phyloP scores from a whole-genome alignment of 2,329 filamentous ascomycete genomes.

The Ceratocystiopsis brevicomis region DNA sequence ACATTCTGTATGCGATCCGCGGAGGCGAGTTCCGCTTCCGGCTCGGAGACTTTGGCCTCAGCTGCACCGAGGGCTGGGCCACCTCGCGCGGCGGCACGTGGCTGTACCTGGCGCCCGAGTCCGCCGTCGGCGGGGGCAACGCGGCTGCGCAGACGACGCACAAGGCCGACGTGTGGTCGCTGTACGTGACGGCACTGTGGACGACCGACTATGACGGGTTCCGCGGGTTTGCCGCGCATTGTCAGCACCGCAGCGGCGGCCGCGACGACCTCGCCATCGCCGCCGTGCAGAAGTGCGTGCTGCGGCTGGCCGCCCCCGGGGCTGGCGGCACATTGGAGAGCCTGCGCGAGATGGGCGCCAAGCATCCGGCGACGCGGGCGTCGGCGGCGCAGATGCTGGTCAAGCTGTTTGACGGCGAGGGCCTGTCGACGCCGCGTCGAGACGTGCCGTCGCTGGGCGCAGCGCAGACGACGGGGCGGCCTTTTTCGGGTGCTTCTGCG shows the following conservation, averaged over 20 bases:
- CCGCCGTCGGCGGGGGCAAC: background rate
- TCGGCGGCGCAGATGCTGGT: background rate
- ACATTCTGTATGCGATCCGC: background rate
- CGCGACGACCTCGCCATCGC: no score
- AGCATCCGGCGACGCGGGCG: background rate
- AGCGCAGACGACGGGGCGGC: no score
- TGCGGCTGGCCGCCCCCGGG: no score
- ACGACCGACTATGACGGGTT: background rate
- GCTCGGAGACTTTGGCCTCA: slow-evolving; percentile 1
- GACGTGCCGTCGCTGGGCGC: no score
- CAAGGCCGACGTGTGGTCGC: slow-evolving; percentile 1
- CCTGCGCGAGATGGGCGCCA: background rate
- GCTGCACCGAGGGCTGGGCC: background rate
- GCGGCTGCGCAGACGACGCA: background rate
- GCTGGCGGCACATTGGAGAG: no score
- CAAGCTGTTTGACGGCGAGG: background rate
- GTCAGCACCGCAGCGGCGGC: no score
- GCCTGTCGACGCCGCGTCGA: background rate
- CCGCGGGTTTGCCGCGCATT: background rate
- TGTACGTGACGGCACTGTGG: background rate
- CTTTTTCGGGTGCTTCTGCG: no score
- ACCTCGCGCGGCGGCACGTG: background rate
- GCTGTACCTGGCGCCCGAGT: background rate
- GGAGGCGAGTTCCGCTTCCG: background rate
- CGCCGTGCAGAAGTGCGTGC: no score